Evolutionary conservation across 805 yeast genomes (phyloP).

Genomic region (Lipomyces oligophaga): DNA sequence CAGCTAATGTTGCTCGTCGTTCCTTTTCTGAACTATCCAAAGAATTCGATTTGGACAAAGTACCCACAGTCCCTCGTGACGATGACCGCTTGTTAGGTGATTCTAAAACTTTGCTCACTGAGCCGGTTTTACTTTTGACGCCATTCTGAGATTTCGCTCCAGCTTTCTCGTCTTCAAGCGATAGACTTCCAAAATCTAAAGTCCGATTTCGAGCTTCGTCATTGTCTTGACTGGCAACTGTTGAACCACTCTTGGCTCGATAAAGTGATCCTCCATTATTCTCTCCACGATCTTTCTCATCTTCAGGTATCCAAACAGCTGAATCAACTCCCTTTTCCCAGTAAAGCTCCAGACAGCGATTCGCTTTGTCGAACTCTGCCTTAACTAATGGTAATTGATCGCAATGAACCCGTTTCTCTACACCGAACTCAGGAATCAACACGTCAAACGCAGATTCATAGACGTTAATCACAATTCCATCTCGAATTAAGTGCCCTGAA

Average conservation of each 20-base stretch:
- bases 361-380: constrained; percentile 79
- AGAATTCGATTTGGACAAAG: constrained; percentile 30
- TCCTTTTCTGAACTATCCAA: constrained; percentile 23
- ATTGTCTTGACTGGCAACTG: constrained; percentile 47
- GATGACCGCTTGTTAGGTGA: constrained; percentile 32
- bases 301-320: constrained; percentile 87
- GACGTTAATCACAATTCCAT: constrained; percentile 86
- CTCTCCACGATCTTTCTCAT: constrained; percentile 57
- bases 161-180: constrained; percentile 17
- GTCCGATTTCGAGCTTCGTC: constrained; percentile 34
- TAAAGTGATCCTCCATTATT: constrained; percentile 75
- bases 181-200: constrained; percentile 12
- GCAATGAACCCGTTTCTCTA: constrained; percentile 94
- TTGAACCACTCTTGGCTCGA: constrained; percentile 69
- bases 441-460: constrained; percentile 96
- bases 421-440: constrained; percentile 85
- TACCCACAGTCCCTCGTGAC: constrained; percentile 23
- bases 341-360: constrained; percentile 68
- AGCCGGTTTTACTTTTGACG: background rate
- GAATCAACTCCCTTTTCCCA: constrained; percentile 94
- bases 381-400: constrained; percentile 89
- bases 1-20: constrained; percentile 45
- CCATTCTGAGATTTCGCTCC: background rate
- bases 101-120: constrained; percentile 34
- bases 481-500: constrained; percentile 77